Percentiles rank a stretch among this genome's conserved stretches.
These are phyloP conservation scores for Tricholomella constricta DNA, from an alignment of 768 basidiomycete species.

Conservation along the genomic window DNA sequence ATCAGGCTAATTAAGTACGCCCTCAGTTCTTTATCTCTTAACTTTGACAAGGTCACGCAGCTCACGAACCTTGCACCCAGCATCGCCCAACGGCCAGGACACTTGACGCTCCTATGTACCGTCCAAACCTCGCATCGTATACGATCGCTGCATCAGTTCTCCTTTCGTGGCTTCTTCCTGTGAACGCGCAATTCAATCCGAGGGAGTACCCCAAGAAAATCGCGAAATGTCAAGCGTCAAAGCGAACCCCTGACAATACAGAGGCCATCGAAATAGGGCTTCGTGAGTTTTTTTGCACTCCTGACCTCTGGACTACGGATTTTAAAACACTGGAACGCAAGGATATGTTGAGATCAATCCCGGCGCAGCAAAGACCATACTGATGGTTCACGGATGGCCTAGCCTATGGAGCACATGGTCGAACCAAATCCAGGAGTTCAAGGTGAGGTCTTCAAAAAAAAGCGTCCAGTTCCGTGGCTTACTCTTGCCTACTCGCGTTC, in stretches of 20 bases:
- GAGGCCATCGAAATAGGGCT: conserved; percentile 44
- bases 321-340: conserved; percentile 20
- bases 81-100: too few relatives aligned
- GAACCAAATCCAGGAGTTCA: conserved; percentile 66
- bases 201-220: conserved; percentile 33
- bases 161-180: conserved; percentile 1
- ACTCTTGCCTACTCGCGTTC: background rate
- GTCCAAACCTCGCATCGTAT: background rate
- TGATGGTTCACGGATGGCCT: conserved; percentile 83
- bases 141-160: background rate
- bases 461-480: background rate
- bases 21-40: too few relatives aligned
- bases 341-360: conserved; percentile 71
- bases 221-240: conserved; percentile 43
- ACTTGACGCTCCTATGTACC: background rate
- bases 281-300: conserved; percentile 33
- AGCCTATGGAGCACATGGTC: conserved; percentile 77
- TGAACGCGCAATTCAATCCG: conserved; percentile 36
- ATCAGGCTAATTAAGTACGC: too few relatives aligned
- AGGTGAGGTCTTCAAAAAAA: conserved; percentile 35
- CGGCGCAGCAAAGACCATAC: conserved; percentile 46
- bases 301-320: background rate
- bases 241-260: conserved; percentile 29
- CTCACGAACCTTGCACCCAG: too few relatives aligned
- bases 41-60: too few relatives aligned